A percentile compares a stretch with the other conserved stretches of the same genome.
phyloP scores from a whole-genome alignment of 371 early-diverging fungal species.

The Dichotomocladium elegans region DNA sequence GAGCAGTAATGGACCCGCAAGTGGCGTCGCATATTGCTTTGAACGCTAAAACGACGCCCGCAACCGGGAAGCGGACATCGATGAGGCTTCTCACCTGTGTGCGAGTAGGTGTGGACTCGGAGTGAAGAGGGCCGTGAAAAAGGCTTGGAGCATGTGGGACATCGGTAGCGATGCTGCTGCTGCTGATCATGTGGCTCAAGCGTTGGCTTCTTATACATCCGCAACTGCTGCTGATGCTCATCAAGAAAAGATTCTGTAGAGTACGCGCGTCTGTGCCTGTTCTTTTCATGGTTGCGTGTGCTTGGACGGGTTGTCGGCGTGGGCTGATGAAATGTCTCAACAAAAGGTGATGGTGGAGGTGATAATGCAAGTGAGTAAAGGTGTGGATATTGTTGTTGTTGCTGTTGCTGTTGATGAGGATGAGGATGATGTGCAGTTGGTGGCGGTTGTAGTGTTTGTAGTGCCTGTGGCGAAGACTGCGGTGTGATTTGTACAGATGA shows the following conservation, averaged over 20 bases:
- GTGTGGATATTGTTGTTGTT: not conserved
- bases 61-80: conserved; percentile 59
- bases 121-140: conserved; percentile 38
- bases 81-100: conserved; percentile 72
- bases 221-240: not conserved
- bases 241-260: not conserved
- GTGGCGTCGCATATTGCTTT: conserved; percentile 74
- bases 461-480: not conserved
- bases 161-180: conserved; percentile 8
- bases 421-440: not conserved
- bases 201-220: not conserved
- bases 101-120: conserved; percentile 64
- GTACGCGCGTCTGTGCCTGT: not conserved
- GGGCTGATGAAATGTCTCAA: not conserved
- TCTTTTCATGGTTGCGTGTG: not conserved
- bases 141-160: conserved; percentile 18
- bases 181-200: not conserved
- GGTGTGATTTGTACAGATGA: not conserved
- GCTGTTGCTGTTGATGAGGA: not conserved
- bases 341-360: not conserved
- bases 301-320: not conserved
- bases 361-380: not conserved
- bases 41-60: conserved; percentile 63
- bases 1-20: conserved; percentile 30
- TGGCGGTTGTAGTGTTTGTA: not conserved